phyloP scores from a whole-genome alignment of 371 early-diverging fungal species.

The Coelomomyces lativittatus region DNA sequence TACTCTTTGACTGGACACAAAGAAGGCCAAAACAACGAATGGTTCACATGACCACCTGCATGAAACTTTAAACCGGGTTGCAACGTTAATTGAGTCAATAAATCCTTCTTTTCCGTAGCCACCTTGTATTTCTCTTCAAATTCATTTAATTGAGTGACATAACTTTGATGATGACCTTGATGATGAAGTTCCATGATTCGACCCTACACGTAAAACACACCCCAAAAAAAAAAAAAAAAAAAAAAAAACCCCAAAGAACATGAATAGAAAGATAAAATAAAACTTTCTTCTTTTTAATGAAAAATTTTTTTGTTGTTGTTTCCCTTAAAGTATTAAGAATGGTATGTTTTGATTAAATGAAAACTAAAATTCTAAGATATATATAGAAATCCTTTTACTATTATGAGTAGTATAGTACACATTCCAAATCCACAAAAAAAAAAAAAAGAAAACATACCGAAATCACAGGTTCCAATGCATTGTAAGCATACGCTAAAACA shows the following conservation, averaged over 20 bases:
- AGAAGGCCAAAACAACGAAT: constrained; percentile 87
- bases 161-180: constrained; percentile 81
- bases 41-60: constrained; percentile 97
- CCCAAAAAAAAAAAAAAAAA: no score
- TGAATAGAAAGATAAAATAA: constrained; percentile 1
- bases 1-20: constrained; percentile 54
- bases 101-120: constrained; percentile 50
- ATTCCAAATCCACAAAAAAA: background rate
- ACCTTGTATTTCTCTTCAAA: constrained; percentile 50
- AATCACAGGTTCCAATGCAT: constrained; percentile 83
- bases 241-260: no score
- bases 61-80: constrained; percentile 75
- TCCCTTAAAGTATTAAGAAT: background rate
- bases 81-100: constrained; percentile 50
- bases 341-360: no score
- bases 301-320: background rate
- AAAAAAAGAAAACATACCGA: constrained; percentile 9
- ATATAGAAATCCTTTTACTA: background rate
- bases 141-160: constrained; percentile 46
- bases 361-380: background rate
- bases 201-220: constrained; percentile 13
- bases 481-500: constrained; percentile 20
- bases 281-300: background rate
- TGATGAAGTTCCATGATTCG: constrained; percentile 95
- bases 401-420: constrained; percentile 2